Conservation (phyloP, 768 basidiomycete genomes). For the Rhizopogon vulgaris region DNA sequence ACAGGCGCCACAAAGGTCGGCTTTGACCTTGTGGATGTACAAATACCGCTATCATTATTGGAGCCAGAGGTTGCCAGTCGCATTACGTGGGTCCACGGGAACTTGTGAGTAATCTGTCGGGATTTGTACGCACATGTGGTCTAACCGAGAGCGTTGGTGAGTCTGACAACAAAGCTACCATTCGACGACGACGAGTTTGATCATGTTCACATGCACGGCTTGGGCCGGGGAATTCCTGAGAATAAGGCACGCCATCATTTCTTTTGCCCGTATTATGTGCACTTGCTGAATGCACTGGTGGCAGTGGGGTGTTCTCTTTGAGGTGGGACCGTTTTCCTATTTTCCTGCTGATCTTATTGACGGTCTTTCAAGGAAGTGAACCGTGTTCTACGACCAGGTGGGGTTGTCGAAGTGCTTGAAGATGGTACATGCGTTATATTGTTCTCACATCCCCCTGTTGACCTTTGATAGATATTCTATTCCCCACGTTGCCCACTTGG, state of each 20-base stretch:
- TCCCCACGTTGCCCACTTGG: slow-evolving; percentile 73
- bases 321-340: slow-evolving; percentile 31
- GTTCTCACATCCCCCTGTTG: neutral
- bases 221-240: slow-evolving; percentile 67
- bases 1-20: slow-evolving; percentile 46
- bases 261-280: slow-evolving; percentile 3
- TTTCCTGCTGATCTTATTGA: neutral
- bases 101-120: slow-evolving; percentile 48
- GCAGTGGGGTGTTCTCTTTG: slow-evolving; percentile 65
- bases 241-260: slow-evolving; percentile 45
- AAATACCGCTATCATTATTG: slow-evolving; percentile 50
- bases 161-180: slow-evolving; percentile 68
- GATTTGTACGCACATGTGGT: neutral
- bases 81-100: slow-evolving; percentile 70
- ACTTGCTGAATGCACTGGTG: slow-evolving; percentile 4
- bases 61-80: slow-evolving; percentile 47
- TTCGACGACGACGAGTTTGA: slow-evolving; percentile 83
- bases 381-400: slow-evolving; percentile 63
- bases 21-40: slow-evolving; percentile 73
- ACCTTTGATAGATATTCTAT: slow-evolving; percentile 52
- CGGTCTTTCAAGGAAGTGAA: slow-evolving; percentile 53
- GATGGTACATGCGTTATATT: slow-evolving; percentile 43
- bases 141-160: slow-evolving; percentile 17
- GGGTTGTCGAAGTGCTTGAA: slow-evolving; percentile 66
- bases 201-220: slow-evolving; percentile 64